Evolutionary conservation across 2,329 filamentous ascomycete genomes (phyloP).

Genomic region (Rutstroemia sydowiana): DNA sequence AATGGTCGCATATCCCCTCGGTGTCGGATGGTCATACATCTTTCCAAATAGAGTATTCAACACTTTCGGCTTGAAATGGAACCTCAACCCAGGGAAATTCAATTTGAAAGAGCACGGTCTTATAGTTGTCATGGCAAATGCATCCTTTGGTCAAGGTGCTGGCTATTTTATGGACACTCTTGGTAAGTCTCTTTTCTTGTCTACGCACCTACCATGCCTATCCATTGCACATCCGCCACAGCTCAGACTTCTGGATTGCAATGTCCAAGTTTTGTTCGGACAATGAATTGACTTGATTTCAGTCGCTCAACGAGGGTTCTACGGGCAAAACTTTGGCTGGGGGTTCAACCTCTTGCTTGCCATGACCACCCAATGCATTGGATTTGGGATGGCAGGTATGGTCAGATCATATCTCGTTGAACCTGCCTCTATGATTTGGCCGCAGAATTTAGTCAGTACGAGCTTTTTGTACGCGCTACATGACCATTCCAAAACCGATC

Average conservation of each 20-base stretch:
- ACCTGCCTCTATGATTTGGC: constrained; percentile 61
- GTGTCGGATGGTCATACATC: constrained; percentile 37
- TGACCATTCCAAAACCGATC: constrained; percentile 49
- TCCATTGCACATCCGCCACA: too few species aligned
- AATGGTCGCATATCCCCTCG: constrained; percentile 36
- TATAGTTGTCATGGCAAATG: constrained; percentile 53
- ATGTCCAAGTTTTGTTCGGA: too few species aligned
- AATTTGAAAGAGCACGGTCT: constrained; percentile 65
- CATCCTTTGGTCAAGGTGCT: constrained; percentile 30
- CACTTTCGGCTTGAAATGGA: constrained; percentile 34
- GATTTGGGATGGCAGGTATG: constrained; percentile 55
- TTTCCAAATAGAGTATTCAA: constrained; percentile 1
- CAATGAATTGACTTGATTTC: too few species aligned
- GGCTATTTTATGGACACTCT: constrained; percentile 68
- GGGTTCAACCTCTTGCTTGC: constrained; percentile 52
- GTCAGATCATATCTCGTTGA: constrained; percentile 49
- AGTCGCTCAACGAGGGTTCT: constrained; percentile 65
- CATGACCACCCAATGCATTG: constrained; percentile 54
- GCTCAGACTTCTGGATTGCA: too few species aligned
- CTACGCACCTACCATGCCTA: too few species aligned
- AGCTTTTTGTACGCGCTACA: constrained; percentile 41
- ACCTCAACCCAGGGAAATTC: constrained; percentile 56
- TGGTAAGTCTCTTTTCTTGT: too few species aligned
- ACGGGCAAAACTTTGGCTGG: constrained; percentile 60
- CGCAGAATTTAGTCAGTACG: constrained; percentile 29